These are phyloP conservation scores for Epichloe baconii DNA, from an alignment of 2,329 filamentous ascomycete species.

Conservation along the genomic window DNA sequence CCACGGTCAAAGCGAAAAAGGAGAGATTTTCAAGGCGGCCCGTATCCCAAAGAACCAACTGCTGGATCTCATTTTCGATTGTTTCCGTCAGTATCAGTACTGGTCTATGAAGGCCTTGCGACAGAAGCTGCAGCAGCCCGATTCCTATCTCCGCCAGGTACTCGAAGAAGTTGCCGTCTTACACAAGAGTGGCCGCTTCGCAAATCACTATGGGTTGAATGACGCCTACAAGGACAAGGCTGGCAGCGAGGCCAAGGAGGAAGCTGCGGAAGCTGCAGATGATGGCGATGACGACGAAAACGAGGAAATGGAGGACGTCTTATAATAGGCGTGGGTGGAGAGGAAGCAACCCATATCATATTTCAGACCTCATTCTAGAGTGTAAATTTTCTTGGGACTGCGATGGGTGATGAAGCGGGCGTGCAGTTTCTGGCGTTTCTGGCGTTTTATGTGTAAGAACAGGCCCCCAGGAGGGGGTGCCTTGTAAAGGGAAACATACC, in stretches of 20 bases:
- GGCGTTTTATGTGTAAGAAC: not conserved
- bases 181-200: constrained; percentile 71
- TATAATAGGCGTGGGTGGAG: constrained; percentile 17
- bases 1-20: constrained; percentile 43
- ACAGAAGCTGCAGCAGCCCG: constrained; percentile 66
- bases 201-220: constrained; percentile 74
- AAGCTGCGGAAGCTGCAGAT: constrained; percentile 42
- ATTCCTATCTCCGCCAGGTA: constrained; percentile 79
- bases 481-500: constrained; percentile 11
- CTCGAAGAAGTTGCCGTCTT: constrained; percentile 72
- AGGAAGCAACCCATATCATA: not conserved
- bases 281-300: constrained; percentile 55
- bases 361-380: too few species aligned
- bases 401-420: not conserved
- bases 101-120: constrained; percentile 90
- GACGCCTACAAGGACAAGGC: constrained; percentile 33
- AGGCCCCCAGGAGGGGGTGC: not conserved
- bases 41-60: constrained; percentile 85
- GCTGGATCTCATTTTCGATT: constrained; percentile 69
- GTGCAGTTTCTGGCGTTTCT: not conserved
- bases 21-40: constrained; percentile 66
- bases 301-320: constrained; percentile 71
- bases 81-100: constrained; percentile 77
- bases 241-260: constrained; percentile 34
- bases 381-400: not conserved